Base-by-base conservation (phyloP, 2,329 filamentous ascomycete species). In the Monosporascus sp. region DNA sequence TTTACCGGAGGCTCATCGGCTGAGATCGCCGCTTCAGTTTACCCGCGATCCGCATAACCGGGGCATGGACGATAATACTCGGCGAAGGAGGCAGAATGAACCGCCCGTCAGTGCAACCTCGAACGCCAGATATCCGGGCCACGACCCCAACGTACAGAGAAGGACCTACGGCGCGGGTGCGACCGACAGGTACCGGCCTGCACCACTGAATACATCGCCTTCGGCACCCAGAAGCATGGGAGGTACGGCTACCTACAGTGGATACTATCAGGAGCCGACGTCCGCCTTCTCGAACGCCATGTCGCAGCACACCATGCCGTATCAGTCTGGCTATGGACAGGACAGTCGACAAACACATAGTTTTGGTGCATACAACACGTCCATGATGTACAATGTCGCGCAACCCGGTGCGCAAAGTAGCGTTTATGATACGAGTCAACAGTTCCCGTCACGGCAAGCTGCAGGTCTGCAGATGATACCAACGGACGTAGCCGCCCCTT, bases 41-140 rank as follows among this genome's bases (percentile, higher is more conserved):
- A 74, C 75, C 72, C 70, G 72, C 66, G 72, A 77, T 71, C 71
- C 74, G 70, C 72, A 75, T 67, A 70, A 77, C 76, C 70, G 73
- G 73, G 85, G 83, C 69, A 94, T 94, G 89, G 89, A 93, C 78
- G 85, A 88, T 74, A 83, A 86, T 76, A 82, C 82, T 73, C 83
- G 81, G 69, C 79, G 83, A 67, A 80, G 85, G 77, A 87, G 88
- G 81, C 87, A 88, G 77, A 83, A 87, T 81, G 88, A 88, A 73
- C 78, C 81, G 73, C 79, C 83, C 69, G 76, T 80, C 72, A 86
- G 87, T 74, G 77, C 82, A 66, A 72, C 75, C 66, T 78, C 78
- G 71, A 77, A 76, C 68, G 69, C 76, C 50, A 76, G 79, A 71
- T 83, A 80, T 61, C 67, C 76, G 55, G 65, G 77, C 60, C 75